These are phyloP conservation scores for Lanmaoa pseudosensibilis DNA, from an alignment of 768 basidiomycete species.

Conservation along the genomic window DNA sequence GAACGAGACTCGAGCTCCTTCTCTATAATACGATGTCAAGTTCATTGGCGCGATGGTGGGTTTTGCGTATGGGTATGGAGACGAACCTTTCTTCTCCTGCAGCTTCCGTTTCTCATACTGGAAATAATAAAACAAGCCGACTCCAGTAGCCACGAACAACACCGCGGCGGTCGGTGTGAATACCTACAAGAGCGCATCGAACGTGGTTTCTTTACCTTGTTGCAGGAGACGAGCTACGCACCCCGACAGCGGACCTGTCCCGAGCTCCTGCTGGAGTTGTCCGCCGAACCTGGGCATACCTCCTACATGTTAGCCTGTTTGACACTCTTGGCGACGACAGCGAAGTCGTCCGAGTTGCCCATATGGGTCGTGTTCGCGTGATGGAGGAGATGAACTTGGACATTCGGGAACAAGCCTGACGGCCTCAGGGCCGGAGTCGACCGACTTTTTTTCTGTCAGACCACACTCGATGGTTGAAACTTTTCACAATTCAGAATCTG, in stretches of 20 bases:
- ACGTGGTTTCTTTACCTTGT: background rate
- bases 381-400: slow-evolving; percentile 23
- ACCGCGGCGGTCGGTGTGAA: slow-evolving; percentile 86
- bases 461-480: background rate
- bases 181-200: slow-evolving; percentile 52
- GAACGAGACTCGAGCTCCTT: slow-evolving; percentile 71
- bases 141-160: slow-evolving; percentile 80
- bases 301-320: slow-evolving; percentile 4
- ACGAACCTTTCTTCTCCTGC: slow-evolving; percentile 71
- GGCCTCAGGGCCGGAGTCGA: too few species aligned
- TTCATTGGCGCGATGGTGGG: background rate
- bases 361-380: slow-evolving; percentile 16
- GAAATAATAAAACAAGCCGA: slow-evolving; percentile 87
- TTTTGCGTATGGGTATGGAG: background rate
- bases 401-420: slow-evolving; percentile 12
- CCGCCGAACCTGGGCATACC: slow-evolving; percentile 22
- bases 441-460: background rate
- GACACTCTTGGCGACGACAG: background rate
- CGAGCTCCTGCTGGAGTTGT: slow-evolving; percentile 26
- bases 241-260: slow-evolving; percentile 38
- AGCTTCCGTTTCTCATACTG: slow-evolving; percentile 80
- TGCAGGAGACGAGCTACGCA: slow-evolving; percentile 12
- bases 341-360: slow-evolving; percentile 7
- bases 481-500: background rate
- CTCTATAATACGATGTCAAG: slow-evolving; percentile 42